Conservation (phyloP, 129 eudicot genomes). For the Artemisia tridentata region DNA sequence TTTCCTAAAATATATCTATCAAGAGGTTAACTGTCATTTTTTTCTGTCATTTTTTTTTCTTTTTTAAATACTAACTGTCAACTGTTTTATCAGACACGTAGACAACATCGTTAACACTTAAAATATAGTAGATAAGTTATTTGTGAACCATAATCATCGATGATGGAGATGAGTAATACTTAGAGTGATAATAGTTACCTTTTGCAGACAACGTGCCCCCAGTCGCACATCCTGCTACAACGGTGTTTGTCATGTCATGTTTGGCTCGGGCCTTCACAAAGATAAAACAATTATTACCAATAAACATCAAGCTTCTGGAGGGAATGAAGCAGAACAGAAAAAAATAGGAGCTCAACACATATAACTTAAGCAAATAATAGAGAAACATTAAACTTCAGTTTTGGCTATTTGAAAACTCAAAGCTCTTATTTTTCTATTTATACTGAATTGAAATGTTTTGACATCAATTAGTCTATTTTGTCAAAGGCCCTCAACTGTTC, state of each 20-base stretch:
- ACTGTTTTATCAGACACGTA: neutral
- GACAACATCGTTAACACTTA: neutral
- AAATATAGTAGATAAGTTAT: neutral
- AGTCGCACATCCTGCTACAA: slow-evolving; percentile 87
- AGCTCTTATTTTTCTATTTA: neutral
- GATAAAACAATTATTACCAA: slow-evolving; percentile 23
- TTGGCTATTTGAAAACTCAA: neutral
- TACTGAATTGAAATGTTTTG: neutral
- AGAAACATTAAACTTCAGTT: neutral
- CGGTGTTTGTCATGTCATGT: slow-evolving; percentile 80
- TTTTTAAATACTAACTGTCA: too few relatives aligned
- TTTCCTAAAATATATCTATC: too few relatives aligned
- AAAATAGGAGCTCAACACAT: neutral
- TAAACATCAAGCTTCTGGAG: neutral
- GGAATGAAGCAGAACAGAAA: neutral
- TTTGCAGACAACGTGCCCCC: slow-evolving; percentile 82
- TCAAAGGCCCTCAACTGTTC: neutral
- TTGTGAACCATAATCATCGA: too few relatives aligned
- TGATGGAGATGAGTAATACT: too few relatives aligned
- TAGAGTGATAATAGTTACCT: slow-evolving; percentile 40
- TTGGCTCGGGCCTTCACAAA: slow-evolving; percentile 78
- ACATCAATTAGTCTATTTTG: neutral
- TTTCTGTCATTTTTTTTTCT: too few relatives aligned
- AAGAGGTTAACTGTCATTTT: too few relatives aligned
- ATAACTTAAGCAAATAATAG: too few relatives aligned